Base-by-base conservation (phyloP, 1,284 basidiomycete species). In the Moesziomyces parantarcticus region DNA sequence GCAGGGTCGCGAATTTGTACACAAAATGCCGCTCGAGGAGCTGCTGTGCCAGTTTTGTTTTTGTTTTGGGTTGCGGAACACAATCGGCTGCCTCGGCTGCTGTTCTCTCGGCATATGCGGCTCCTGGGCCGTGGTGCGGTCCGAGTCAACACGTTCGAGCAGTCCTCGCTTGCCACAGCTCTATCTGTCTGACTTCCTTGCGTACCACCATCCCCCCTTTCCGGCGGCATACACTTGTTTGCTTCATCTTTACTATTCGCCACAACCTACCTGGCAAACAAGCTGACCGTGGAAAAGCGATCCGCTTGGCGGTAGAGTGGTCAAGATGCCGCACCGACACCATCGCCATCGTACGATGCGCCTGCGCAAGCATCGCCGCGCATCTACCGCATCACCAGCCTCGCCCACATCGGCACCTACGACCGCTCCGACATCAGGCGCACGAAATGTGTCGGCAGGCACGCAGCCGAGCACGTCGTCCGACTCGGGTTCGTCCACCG, bases 321-420 rank as follows among this genome's bases (percentile, higher is more conserved):
- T 16, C n/a, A 50, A 20, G 46, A 67, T 67, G 64, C 26, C 50
- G 42, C 50, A 67, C 29, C 49, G 26, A 55, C 56, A 66, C 29
- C 51, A 49, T 49, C 53, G 64, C 5, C 64, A 67, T 26, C 53
- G 64, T 6, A 56, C 58, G 11, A 54, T 68, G 65, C 65, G 65
- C 4, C 26, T 68, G 59, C 65, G 65, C 25, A 68, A 60, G 48
- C 59, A 68, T 50, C 55, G 52, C 14, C 57, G 36, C 26, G 42
- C 41, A 6, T 43, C 49, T 5, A 18, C 42, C 3, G 13, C 45
- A 26, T 47, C 41, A 22, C 11, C 32, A 3, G 5, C 29, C 11
- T n/a, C 50, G 18, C 10, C 34, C 14, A 21, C 20, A 18, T 7
- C 29, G 21, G 3, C 4, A 7, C 7, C 25, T 36, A 11, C 32